phyloP scores from a whole-genome alignment of 331 rosid genomes.

The Phaseolus coccineus region DNA sequence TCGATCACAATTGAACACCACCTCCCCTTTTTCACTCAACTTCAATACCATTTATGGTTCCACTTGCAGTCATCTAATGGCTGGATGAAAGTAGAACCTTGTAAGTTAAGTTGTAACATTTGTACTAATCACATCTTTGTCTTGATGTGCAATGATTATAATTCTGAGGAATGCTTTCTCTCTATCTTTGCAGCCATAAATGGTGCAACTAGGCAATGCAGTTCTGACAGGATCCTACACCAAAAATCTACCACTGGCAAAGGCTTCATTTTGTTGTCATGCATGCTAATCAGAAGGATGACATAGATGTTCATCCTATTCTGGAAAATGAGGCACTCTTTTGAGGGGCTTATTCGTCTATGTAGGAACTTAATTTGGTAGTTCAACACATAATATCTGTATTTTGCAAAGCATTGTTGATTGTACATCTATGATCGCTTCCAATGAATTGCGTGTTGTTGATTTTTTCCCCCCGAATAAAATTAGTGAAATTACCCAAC shows the following conservation, averaged over 20 bases:
- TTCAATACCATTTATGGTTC: neutral
- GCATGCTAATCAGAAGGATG: constrained; percentile 39
- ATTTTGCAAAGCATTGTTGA: constrained; percentile 41
- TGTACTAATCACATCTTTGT: constrained; percentile 3
- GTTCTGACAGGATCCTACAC: constrained; percentile 31
- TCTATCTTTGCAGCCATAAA: constrained; percentile 59
- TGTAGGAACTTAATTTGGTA: constrained; percentile 54
- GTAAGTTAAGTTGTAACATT: neutral
- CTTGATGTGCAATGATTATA: neutral
- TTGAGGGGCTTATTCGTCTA: constrained; percentile 39
- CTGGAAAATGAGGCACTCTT: constrained; percentile 38
- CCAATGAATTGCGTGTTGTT: constrained; percentile 46
- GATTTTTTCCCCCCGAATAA: neutral
- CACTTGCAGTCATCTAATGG: constrained; percentile 17
- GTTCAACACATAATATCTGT: constrained; percentile 56
- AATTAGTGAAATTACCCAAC: too few species aligned
- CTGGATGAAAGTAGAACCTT: constrained; percentile 19
- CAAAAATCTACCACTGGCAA: constrained; percentile 32
- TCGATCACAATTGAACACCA: constrained; percentile 1
- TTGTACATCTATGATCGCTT: constrained; percentile 44
- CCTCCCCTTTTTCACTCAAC: neutral
- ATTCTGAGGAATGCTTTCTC: constrained; percentile 33
- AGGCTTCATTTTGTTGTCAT: constrained; percentile 40
- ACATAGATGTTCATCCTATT: constrained; percentile 31
- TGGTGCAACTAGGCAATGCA: constrained; percentile 40